phyloP scores from a whole-genome alignment of 768 basidiomycete genomes.

The Tylopilus sp. region DNA sequence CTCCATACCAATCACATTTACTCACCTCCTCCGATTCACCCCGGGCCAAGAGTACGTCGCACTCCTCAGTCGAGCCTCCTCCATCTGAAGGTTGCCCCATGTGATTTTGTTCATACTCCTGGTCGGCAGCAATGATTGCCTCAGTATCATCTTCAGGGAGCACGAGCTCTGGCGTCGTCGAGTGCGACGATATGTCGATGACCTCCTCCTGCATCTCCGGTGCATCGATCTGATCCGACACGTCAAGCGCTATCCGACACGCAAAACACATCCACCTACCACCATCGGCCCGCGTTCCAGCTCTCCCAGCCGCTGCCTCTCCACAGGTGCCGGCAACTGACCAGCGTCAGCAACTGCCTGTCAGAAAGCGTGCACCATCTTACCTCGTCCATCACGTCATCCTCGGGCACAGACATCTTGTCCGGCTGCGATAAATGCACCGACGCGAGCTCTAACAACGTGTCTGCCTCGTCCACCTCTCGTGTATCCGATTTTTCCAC shows the following conservation, averaged over 20 bases:
- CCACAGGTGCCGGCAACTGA: not conserved
- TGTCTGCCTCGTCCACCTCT: slow-evolving; percentile 14
- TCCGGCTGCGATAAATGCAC: slow-evolving; percentile 20
- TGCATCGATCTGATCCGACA: not conserved
- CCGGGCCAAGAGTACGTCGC: slow-evolving; percentile 9
- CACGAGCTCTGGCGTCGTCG: slow-evolving; percentile 13
- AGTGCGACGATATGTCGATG: not conserved
- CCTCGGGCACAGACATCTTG: not conserved
- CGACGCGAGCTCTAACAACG: slow-evolving; percentile 23
- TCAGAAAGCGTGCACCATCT: not conserved
- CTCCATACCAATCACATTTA: not conserved
- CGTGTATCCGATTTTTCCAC: not conserved
- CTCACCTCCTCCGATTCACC: slow-evolving; percentile 15
- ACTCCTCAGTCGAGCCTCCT: slow-evolving; percentile 16
- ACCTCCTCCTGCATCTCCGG: not conserved
- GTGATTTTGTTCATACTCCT: not conserved
- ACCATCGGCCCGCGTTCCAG: not conserved
- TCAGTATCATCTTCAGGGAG: slow-evolving; percentile 10
- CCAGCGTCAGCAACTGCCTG: slow-evolving; percentile 1
- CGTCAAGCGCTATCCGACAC: not conserved
- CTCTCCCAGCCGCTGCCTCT: not conserved
- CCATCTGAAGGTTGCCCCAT: slow-evolving; percentile 3
- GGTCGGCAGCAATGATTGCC: not conserved
- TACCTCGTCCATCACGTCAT: slow-evolving; percentile 10
- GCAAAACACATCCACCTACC: slow-evolving; percentile 3